Evolutionary conservation across 1,139 yeast genomes (phyloP).

Genomic region (Hansenula sp.): DNA sequence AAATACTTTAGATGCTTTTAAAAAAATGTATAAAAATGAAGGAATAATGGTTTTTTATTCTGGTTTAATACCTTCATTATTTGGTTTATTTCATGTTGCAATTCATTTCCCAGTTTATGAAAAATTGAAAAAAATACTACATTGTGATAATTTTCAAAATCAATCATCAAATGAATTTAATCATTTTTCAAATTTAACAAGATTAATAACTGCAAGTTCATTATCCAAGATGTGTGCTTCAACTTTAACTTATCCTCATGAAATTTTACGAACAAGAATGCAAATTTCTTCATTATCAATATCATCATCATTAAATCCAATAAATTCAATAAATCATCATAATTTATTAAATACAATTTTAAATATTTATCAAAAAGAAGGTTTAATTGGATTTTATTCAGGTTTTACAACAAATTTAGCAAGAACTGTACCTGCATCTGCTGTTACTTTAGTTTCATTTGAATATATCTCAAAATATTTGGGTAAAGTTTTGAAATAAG

Average conservation of each 20-base stretch:
- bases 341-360: slow-evolving; percentile 41
- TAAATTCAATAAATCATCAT: slow-evolving; percentile 2
- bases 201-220: slow-evolving; percentile 70
- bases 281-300: slow-evolving; percentile 40
- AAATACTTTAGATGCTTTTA: slow-evolving; percentile 82
- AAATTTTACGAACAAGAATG: slow-evolving; percentile 86
- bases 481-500: neutral
- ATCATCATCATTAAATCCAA: neutral
- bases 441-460: slow-evolving; percentile 89
- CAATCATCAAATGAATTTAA: neutral
- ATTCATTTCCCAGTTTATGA: slow-evolving; percentile 98
- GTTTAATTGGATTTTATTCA: slow-evolving; percentile 78
- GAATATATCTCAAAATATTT: slow-evolving; percentile 68
- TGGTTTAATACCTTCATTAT: slow-evolving; percentile 84
- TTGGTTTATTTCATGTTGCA: slow-evolving; percentile 92
- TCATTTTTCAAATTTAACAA: slow-evolving; percentile 28
- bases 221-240: slow-evolving; percentile 87
- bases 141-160: slow-evolving; percentile 11
- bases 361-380: slow-evolving; percentile 64
- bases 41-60: slow-evolving; percentile 84
- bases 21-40: slow-evolving; percentile 71
- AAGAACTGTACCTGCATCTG: slow-evolving; percentile 93
- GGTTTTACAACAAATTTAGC: slow-evolving; percentile 85
- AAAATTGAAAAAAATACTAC: slow-evolving; percentile 53
- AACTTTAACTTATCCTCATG: slow-evolving; percentile 91